Evolutionary conservation across 2,329 filamentous ascomycete species (phyloP).

Genomic region (Sporothrix dimorphospora): DNA sequence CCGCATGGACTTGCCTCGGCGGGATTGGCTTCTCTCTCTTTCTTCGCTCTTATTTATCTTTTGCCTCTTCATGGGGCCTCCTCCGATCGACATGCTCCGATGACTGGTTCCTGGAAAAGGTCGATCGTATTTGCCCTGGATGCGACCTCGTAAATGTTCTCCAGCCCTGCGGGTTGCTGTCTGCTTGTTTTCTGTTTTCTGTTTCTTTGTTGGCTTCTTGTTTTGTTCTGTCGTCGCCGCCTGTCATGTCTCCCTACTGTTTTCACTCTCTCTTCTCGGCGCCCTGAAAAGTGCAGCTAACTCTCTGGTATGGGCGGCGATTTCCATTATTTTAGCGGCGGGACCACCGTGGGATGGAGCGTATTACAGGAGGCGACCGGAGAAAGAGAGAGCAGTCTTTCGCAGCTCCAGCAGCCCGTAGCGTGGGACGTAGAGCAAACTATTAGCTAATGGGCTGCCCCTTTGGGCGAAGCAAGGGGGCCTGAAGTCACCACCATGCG

Average conservation of each 20-base stretch:
- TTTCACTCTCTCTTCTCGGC: neutral
- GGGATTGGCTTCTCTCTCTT: neutral
- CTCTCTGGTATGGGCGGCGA: neutral
- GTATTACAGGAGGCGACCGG: neutral
- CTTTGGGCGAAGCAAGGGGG: neutral
- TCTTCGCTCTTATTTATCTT: neutral
- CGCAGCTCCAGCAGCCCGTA: neutral
- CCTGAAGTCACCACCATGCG: neutral
- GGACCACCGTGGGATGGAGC: constrained; percentile 17
- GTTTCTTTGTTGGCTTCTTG: neutral
- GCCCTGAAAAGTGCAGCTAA: neutral
- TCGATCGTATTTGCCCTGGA: neutral
- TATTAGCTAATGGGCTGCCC: constrained; percentile 31
- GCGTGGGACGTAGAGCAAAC: constrained; percentile 17
- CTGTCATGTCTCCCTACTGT: neutral
- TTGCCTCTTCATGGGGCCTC: neutral
- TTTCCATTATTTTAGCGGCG: constrained; percentile 12
- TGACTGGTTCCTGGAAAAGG: neutral
- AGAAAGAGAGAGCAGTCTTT: neutral
- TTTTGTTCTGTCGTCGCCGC: neutral
- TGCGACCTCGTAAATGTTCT: neutral
- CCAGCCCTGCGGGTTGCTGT: neutral
- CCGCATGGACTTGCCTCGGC: neutral
- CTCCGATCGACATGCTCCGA: neutral
- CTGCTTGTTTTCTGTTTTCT: neutral